Base-by-base conservation (phyloP, 129 eudicot species). In the Artemisia tridentata region DNA sequence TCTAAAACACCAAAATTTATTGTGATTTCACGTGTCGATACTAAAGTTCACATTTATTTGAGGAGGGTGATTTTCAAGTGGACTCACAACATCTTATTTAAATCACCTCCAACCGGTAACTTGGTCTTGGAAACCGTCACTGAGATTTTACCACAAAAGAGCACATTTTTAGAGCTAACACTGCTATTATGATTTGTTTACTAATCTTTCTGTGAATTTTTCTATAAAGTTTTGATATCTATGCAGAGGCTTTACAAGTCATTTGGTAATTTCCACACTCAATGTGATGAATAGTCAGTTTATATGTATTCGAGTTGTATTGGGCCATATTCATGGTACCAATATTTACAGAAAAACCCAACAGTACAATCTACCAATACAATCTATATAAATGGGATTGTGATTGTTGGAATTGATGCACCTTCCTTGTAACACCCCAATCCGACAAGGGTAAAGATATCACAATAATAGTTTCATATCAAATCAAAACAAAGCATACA, bases 181-280 rank as follows among this genome's bases (percentile, higher is more conserved):
- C 27, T 23, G 27, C 41, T 31, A 4, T 31, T 31, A 31, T 31
- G 7, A 4, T 31, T 17, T 0, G 57, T 48, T 72, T 56, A 50
- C 31, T 6, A 16, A 18, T 67, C 10, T 18, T 25, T 49, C 13
- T 57, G 7, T 38, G 16, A 20, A 61, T 38, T 19, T 34, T 41
- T 54, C 21, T 14, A 75, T 47, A 16, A 14, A 27, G 29, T 61
- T 72, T 11, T 31, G 47, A 74, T 75, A 53, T 67, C 8, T 10
- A 48, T 82, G 45, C 85, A 93, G 98, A 97, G 99, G 64, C 91
- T 93, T 48, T 93, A 93, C 89, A 91, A 84, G 81, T 83, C 99
- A 47, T 93, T 96, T 17, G 92, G 96, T 41, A 87, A 84, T 31
- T 31, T 5, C 7, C 5, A 8, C 41, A 5, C 41, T 31, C 41